Base-by-base conservation (phyloP, 75 land plant genomes). In the Ceratopteris richardii region DNA sequence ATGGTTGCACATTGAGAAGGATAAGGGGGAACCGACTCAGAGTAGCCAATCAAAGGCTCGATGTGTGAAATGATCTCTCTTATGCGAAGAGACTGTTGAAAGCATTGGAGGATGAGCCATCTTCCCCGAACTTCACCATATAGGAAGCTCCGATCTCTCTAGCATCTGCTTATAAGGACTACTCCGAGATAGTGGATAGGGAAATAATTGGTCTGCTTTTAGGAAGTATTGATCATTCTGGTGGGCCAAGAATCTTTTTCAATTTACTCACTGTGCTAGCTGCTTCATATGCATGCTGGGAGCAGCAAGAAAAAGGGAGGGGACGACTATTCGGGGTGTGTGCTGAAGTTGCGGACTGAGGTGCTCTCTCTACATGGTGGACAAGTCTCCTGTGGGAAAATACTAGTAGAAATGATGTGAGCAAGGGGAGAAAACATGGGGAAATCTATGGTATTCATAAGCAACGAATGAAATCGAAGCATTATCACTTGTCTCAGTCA, bases 271-370 rank as follows among this genome's bases (percentile, higher is more conserved):
- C 74, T 85, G 84, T 39, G 91, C 99, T 12, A 90, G 96, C 63
- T 77, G 96, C 41, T 95, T 77, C 64, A 69, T 95, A 31, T 95
- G 99, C 58, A 95, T 95, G 92, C 85, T 86, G 80, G 91, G 82
- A 44, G 88, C 86, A 27, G 80, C 82, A 23, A 97, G 90, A 64
- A 31, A 76, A n/a, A 95, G 75, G 63, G n/a, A n/a, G n/a, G n/a
- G n/a, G n/a, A n/a, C n/a, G n/a, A n/a, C n/a, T n/a, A n/a, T n/a
- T n/a, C n/a, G n/a, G n/a, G n/a, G n/a, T n/a, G n/a, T n/a, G n/a
- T n/a, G n/a, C n/a, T n/a, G n/a, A n/a, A n/a, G n/a, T n/a, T n/a
- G n/a, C n/a, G n/a, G n/a, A n/a, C n/a, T n/a, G n/a, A n/a, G n/a
- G n/a, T n/a, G n/a, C n/a, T n/a, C n/a, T n/a, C n/a, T n/a, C n/a